phyloP scores from a whole-genome alignment of 345 rosid species.

The Brassica nigra region DNA sequence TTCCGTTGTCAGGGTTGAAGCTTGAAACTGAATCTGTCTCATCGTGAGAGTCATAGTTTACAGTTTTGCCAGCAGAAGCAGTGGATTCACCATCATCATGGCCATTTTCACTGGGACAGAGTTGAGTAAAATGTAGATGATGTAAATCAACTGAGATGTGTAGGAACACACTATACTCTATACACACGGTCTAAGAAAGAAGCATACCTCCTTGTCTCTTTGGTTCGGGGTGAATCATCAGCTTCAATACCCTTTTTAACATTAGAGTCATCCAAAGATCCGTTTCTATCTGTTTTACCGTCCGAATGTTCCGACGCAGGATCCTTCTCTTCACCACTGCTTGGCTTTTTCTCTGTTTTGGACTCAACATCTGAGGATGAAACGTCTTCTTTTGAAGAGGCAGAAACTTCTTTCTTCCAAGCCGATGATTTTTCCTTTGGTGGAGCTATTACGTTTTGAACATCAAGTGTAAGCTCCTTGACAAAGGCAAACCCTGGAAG shows the following conservation, averaged over 20 bases:
- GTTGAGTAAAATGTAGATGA: not conserved
- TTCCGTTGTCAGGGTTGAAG: conserved; percentile 48
- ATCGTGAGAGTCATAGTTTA: conserved; percentile 63
- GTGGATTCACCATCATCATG: conserved; percentile 53
- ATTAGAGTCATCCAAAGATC: conserved; percentile 54
- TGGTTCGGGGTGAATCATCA: conserved; percentile 57
- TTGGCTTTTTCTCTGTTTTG: conserved; percentile 34
- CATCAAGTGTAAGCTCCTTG: conserved; percentile 94
- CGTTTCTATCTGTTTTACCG: conserved; percentile 48
- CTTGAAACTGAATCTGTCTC: conserved; percentile 80
- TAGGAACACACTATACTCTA: conserved; percentile 9
- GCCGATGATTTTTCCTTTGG: conserved; percentile 67
- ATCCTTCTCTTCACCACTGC: conserved; percentile 34
- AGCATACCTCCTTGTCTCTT: conserved; percentile 49
- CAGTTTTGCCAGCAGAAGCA: conserved; percentile 58
- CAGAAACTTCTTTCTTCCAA: conserved; percentile 42
- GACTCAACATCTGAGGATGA: conserved; percentile 40
- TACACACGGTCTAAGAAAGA: conserved; percentile 4
- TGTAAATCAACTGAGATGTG: not conserved
- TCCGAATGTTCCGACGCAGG: conserved; percentile 46
- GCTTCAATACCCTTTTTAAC: conserved; percentile 48
- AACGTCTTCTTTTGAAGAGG: conserved; percentile 38
- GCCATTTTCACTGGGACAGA: conserved; percentile 61
- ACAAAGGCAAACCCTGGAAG: conserved; percentile 75
- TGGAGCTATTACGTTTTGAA: conserved; percentile 81